Percentiles rank a stretch among this genome's conserved stretches.
These are phyloP conservation scores for Porogramme epimiltina DNA, from an alignment of 1,284 basidiomycete genomes.

Conservation along the genomic window DNA sequence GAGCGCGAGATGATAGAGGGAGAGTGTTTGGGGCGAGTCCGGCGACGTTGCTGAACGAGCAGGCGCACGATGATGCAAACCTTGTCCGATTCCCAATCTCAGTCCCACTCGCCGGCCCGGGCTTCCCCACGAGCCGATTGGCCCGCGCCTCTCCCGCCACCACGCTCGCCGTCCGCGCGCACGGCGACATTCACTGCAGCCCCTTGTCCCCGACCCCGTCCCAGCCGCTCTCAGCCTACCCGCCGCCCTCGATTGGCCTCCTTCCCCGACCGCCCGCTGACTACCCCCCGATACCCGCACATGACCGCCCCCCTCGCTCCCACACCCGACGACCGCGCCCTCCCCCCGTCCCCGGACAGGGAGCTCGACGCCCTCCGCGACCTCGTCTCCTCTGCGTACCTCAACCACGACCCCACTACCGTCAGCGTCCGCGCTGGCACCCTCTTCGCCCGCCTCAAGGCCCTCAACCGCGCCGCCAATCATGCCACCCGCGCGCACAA, in stretches of 20 bases:
- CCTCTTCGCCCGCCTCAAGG: slow-evolving; percentile 74
- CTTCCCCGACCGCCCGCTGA: too few relatives aligned
- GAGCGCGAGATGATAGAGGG: slow-evolving; percentile 8
- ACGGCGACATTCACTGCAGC: slow-evolving; percentile 1
- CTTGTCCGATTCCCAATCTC: slow-evolving; percentile 4
- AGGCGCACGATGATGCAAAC: slow-evolving; percentile 22
- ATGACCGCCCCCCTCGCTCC: slow-evolving; percentile 22
- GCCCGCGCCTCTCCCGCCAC: slow-evolving; percentile 7
- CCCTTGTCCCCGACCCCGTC: slow-evolving; percentile 2
- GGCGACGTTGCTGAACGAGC: slow-evolving; percentile 17
- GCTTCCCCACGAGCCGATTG: slow-evolving; percentile 12
- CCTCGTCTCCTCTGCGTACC: slow-evolving; percentile 51
- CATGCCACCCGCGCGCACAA: slow-evolving; percentile 67
- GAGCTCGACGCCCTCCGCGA: slow-evolving; percentile 63
- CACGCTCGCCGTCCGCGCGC: slow-evolving; percentile 8
- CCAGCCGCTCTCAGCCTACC: slow-evolving; percentile 5
- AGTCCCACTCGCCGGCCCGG: slow-evolving; percentile 19
- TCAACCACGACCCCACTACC: slow-evolving; percentile 49
- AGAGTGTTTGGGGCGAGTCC: slow-evolving; percentile 1
- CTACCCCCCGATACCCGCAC: too few relatives aligned
- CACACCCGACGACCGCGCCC: slow-evolving; percentile 19
- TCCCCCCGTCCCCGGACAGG: slow-evolving; percentile 41
- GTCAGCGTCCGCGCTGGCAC: slow-evolving; percentile 67
- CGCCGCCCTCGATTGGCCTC: too few relatives aligned
- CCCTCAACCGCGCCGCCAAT: slow-evolving; percentile 73